Percentiles rank a stretch among this genome's conserved stretches.
phyloP scores from a whole-genome alignment of 352 stramenopile species.

The Phytophthora cactorum region DNA sequence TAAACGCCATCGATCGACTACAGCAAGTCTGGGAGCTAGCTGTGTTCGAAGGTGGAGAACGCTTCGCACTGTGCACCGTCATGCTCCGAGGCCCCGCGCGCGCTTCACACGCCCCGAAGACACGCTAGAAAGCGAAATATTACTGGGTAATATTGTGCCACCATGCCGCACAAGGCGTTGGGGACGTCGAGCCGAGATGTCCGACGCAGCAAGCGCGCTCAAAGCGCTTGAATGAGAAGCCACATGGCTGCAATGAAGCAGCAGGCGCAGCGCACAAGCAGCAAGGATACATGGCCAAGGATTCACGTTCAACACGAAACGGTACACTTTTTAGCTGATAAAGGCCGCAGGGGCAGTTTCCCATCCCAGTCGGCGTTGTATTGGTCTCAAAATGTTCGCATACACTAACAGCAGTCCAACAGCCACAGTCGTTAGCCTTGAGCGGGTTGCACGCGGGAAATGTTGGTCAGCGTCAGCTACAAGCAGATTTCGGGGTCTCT shows the following conservation, averaged over 20 bases:
- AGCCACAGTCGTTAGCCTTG: too few species aligned
- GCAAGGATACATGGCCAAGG: neutral
- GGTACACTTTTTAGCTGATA: constrained; percentile 11
- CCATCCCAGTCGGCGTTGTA: constrained; percentile 16
- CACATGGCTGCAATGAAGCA: neutral
- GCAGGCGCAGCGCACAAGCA: neutral
- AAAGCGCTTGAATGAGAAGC: too few species aligned
- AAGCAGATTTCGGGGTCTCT: constrained; percentile 1
- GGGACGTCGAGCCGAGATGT: too few species aligned
- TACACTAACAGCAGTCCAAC: constrained; percentile 10
- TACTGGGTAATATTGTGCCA: too few species aligned
- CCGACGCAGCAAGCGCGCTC: too few species aligned
- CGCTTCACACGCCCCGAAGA: too few species aligned
- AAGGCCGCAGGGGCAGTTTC: constrained; percentile 8
- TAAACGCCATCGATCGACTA: constrained; percentile 21
- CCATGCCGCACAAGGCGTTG: too few species aligned
- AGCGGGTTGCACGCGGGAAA: too few species aligned
- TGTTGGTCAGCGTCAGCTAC: constrained; percentile 4
- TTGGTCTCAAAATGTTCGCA: constrained; percentile 29
- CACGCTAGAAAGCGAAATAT: too few species aligned
- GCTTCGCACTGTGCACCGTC: constrained; percentile 14
- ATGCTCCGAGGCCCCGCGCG: neutral
- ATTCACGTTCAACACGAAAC: constrained; percentile 7
- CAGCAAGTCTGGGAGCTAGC: neutral
- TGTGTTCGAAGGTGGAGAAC: neutral